Percentiles rank a stretch among this genome's conserved stretches.
Conservation (phyloP, 225 moss, liverwort and hornwort species). For the Bryum argenteum region DNA sequence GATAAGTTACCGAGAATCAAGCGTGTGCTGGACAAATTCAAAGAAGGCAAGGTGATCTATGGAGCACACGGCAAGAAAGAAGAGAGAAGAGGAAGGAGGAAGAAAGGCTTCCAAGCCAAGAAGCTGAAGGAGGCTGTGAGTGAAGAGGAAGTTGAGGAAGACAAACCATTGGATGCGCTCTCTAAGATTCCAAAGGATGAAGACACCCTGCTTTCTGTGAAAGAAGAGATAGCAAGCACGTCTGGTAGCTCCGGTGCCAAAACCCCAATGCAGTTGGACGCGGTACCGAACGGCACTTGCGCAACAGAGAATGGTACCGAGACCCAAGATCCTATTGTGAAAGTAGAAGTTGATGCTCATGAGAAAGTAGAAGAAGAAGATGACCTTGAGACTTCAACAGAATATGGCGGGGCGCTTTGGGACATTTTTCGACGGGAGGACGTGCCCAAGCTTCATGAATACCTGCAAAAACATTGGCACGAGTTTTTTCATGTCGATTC, state of each 20-base stretch:
- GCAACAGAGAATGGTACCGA: conserved; percentile 14
- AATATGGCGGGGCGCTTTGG: conserved; percentile 87
- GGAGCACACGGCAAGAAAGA: conserved; percentile 28
- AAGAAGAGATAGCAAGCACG: conserved; percentile 33
- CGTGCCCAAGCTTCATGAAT: conserved; percentile 74
- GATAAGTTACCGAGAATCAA: conserved; percentile 42
- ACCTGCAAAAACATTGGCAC: conserved; percentile 60
- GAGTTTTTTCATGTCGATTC: conserved; percentile 79
- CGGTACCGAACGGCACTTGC: conserved; percentile 23
- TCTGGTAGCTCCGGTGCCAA: conserved; percentile 27
- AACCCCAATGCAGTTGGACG: conserved; percentile 4
- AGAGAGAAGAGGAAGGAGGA: conserved; percentile 30
- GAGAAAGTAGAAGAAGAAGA: conserved; percentile 14
- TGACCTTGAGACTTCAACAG: background rate
- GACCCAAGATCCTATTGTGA: conserved; percentile 16
- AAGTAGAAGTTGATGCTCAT: conserved; percentile 18
- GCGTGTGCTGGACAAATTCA: conserved; percentile 38
- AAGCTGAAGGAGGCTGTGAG: conserved; percentile 2
- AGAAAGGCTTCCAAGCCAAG: conserved; percentile 31
- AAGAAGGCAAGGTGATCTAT: conserved; percentile 40
- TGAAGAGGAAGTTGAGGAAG: conserved; percentile 11
- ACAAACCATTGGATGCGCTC: background rate
- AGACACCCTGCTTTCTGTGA: conserved; percentile 9
- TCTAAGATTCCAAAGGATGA: conserved; percentile 9
- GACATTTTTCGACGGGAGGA: conserved; percentile 97